Base-by-base conservation (phyloP, 495 filamentous ascomycete genomes). In the Neurospora tetrasperma region DNA sequence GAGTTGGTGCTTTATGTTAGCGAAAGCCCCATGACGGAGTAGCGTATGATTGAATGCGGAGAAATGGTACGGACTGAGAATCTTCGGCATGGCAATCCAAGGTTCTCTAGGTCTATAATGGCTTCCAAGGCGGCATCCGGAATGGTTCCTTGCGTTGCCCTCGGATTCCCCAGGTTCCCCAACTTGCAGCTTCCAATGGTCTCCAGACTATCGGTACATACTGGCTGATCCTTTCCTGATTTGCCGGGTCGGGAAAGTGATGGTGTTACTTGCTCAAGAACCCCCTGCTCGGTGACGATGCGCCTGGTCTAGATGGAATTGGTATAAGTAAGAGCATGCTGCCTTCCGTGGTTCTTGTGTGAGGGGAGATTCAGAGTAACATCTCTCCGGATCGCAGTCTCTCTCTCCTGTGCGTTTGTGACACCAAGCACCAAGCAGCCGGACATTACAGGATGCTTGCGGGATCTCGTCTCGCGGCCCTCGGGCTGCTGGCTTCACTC, bases 401-500 rank as follows among this genome's bases (percentile, higher is more conserved):
- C 35, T 38, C 2, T 38, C 27, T 35, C 27, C 35, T 66, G 54
- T 18, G 54, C 35, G 27, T 66, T 18, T 35, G 54, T 35, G 54
- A 18, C 14, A 66, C 54, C 27, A 66, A 66, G 27, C 27, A 35
- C 27, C 23, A 66, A 66, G 27, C 54, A 18, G 54, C 54, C 54
- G 27, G 62, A 42, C 23, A 71, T 27, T 71, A 69, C 69, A 66
- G 42, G 31, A 76, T 76, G 76, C 54, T 35, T 66, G 69, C 74
- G 46, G 71, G 69, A 14, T 54, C 72, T 20, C 74, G 35, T 68
- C 70, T 77, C 48, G 39, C 73, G 18, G 69, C 71, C 46, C 71
- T 79, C 71, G 73, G 74, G 41, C 70, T 78, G 42, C 42, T 78
- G 71, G 70, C 71, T 54, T 71, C 72, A 42, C 54, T 75, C 31